phyloP scores from a whole-genome alignment of 2,329 filamentous ascomycete genomes.

The Fusarium mundagurra region DNA sequence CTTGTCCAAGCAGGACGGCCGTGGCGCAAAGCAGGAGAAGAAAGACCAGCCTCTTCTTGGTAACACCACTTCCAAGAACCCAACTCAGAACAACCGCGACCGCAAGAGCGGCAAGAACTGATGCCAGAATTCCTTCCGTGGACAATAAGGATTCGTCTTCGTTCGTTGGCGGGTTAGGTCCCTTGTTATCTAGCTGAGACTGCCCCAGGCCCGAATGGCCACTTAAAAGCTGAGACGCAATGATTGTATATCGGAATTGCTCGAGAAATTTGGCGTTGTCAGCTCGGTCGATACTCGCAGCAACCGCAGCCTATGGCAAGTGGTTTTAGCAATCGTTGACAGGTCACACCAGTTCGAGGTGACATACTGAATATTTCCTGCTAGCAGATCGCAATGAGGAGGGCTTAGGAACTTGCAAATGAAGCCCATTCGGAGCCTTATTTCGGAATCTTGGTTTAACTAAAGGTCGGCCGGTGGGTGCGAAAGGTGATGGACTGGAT shows the following conservation, averaged over 20 bases:
- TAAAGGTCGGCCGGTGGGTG: slow-evolving; percentile 65
- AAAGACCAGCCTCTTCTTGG: slow-evolving; percentile 64
- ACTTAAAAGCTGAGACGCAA: slow-evolving; percentile 88
- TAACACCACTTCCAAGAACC: slow-evolving; percentile 66
- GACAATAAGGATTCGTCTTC: slow-evolving; percentile 49
- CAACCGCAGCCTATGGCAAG: slow-evolving; percentile 69
- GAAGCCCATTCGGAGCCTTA: slow-evolving; percentile 56
- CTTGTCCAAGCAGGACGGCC: slow-evolving; percentile 67
- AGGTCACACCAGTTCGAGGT: not conserved
- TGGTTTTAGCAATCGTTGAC: slow-evolving; percentile 7
- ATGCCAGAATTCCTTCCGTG: slow-evolving; percentile 61
- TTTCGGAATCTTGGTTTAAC: slow-evolving; percentile 64
- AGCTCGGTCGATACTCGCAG: slow-evolving; percentile 75
- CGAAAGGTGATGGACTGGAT: slow-evolving; percentile 62
- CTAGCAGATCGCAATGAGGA: slow-evolving; percentile 57
- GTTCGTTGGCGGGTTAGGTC: slow-evolving; percentile 14
- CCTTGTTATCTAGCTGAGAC: slow-evolving; percentile 38
- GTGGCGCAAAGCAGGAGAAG: slow-evolving; percentile 63
- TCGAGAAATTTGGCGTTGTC: slow-evolving; percentile 90
- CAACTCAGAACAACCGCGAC: slow-evolving; percentile 80
- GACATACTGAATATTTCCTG: slow-evolving; percentile 62
- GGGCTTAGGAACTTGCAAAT: slow-evolving; percentile 51
- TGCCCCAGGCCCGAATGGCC: slow-evolving; percentile 66
- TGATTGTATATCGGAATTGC: slow-evolving; percentile 91
- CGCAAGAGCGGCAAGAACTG: slow-evolving; percentile 62